Base-by-base conservation (phyloP, 2,329 filamentous ascomycete species). In the Fusarium udum region DNA sequence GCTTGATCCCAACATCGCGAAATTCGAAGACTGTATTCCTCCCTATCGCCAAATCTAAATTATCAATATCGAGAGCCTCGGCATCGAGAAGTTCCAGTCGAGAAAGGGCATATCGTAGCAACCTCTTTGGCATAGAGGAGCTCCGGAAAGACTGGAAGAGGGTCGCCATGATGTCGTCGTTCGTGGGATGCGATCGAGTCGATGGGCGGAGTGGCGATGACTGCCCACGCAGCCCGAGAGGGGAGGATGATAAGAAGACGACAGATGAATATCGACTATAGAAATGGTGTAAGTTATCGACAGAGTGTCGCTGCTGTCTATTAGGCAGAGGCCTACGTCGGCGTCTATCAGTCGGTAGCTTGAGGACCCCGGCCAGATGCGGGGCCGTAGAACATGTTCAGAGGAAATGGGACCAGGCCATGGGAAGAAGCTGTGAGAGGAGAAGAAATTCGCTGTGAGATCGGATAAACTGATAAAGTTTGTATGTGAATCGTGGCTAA, bases 11-110 rank as follows among this genome's bases (percentile, higher is more conserved):
- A 65, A 98, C 92, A 87, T 98, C 92, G 76, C 92, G 91, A 76
- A 98, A 91, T 82, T 97, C 95, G 49, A 98, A 88, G 2, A 93
- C 92, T 45, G 92, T 96, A 74, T 92, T 92, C 81, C 92, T 91
- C 39, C 96, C 96, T 83, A 94, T 89, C 51, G 91, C 91, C 75
- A 98, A 90, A 76, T 97, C 94, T 72, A 98, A 84, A 75, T 94
- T 94, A 73, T 96, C 94, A 70, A 96, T 88, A 78, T 98, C 93
- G 75, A 98, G 85, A 18, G 93, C 92, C 79, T 97, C 92, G 64
- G 94, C 93, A 79, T 98, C 96, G 67, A 99, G 89, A 62, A 98
- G 87, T 76, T 97, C 95, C 67, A 97, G 87, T 65, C 92, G 91
- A 31, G 92, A 92, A 46, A 99, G 86, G 56, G 92, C 94, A 85